phyloP scores from a whole-genome alignment of 768 basidiomycete species.

The Leccinellum rugosiceps region DNA sequence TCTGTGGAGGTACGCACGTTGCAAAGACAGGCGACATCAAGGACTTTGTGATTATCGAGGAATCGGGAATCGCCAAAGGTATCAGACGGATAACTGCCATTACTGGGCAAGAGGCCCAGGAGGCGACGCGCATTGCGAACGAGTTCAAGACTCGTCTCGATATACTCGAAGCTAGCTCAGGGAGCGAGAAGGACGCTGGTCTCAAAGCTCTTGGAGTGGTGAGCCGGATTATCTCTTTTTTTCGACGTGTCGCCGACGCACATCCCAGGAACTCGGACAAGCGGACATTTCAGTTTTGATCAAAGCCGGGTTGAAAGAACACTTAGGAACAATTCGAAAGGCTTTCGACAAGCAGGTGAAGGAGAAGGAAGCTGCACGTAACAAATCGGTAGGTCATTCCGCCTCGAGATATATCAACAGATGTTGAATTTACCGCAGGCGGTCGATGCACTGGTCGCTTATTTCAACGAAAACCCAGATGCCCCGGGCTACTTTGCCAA shows the following conservation, averaged over 20 bases:
- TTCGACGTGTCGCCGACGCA: background rate
- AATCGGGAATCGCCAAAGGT: slow-evolving; percentile 97
- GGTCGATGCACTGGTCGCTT: slow-evolving; percentile 60
- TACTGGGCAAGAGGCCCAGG: slow-evolving; percentile 90
- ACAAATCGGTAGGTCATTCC: slow-evolving; percentile 61
- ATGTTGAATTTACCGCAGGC: slow-evolving; percentile 43
- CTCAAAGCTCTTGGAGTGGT: slow-evolving; percentile 81
- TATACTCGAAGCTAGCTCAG: slow-evolving; percentile 53
- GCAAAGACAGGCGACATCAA: slow-evolving; percentile 97
- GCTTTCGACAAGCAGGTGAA: slow-evolving; percentile 82
- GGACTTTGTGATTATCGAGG: slow-evolving; percentile 91
- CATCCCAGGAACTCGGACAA: slow-evolving; percentile 76
- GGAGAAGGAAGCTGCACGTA: slow-evolving; percentile 71
- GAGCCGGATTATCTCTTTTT: slow-evolving; percentile 27
- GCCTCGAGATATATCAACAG: background rate
- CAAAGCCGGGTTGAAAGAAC: slow-evolving; percentile 78
- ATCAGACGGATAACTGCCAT: slow-evolving; percentile 93
- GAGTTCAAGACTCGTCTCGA: slow-evolving; percentile 61
- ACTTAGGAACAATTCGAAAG: slow-evolving; percentile 68
- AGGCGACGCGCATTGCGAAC: slow-evolving; percentile 67
- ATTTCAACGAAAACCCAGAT: slow-evolving; percentile 76
- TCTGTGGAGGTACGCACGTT: slow-evolving; percentile 99
- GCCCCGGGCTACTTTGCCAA: slow-evolving; percentile 66
- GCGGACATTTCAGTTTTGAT: slow-evolving; percentile 83
- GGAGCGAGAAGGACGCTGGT: slow-evolving; percentile 83